Percentiles rank a stretch among this genome's conserved stretches.
phyloP scores from a whole-genome alignment of 345 rosid genomes.

The Lenwebbia sp. region DNA sequence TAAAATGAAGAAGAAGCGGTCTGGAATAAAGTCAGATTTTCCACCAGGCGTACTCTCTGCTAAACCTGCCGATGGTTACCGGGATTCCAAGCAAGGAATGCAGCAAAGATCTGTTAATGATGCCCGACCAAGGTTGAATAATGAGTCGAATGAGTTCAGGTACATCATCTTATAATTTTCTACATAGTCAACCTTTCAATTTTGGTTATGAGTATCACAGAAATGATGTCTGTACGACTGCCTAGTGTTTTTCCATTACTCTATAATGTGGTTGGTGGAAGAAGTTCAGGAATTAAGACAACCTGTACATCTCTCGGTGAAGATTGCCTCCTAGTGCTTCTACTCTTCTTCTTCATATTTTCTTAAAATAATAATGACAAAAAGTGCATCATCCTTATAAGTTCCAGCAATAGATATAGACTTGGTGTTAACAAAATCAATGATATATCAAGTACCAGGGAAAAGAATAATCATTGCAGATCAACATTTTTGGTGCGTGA shows the following conservation, averaged over 20 bases:
- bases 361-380: background rate
- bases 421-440: background rate
- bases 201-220: background rate
- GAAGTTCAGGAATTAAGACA: background rate
- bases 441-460: background rate
- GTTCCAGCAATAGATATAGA: background rate
- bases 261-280: background rate
- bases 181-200: background rate
- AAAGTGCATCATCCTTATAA: background rate
- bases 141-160: slow-evolving; percentile 77
- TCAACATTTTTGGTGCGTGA: background rate
- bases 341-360: background rate
- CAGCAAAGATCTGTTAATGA: slow-evolving; percentile 49
- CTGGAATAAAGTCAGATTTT: slow-evolving; percentile 65
- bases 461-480: background rate
- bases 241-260: background rate
- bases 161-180: slow-evolving; percentile 5
- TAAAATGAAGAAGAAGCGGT: slow-evolving; percentile 85
- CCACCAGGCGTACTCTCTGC: slow-evolving; percentile 37
- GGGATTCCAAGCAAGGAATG: slow-evolving; percentile 67
- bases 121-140: slow-evolving; percentile 53
- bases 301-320: background rate
- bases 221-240: background rate
- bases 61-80: slow-evolving; percentile 52
- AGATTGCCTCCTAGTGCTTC: background rate